phyloP scores from a whole-genome alignment of 2,329 filamentous ascomycete genomes.

The Cyanodermella asteris region DNA sequence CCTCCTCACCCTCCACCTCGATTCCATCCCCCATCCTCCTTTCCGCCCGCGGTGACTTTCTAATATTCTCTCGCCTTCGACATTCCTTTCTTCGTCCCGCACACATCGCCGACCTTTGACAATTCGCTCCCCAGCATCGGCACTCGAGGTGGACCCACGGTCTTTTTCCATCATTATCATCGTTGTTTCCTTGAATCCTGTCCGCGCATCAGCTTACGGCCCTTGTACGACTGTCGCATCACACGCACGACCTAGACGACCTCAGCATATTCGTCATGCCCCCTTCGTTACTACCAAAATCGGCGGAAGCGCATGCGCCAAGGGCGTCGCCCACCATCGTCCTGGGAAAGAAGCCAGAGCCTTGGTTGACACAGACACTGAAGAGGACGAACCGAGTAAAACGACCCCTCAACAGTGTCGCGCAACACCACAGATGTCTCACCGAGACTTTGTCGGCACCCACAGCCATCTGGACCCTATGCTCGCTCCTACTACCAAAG shows the following conservation, averaged over 20 bases:
- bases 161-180: constrained; percentile 21
- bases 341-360: constrained; percentile 73
- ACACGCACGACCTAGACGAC: constrained; percentile 4
- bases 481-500: constrained; percentile 82
- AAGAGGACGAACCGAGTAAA: constrained; percentile 95
- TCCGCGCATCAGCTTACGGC: constrained; percentile 15
- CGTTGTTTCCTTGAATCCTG: constrained; percentile 17
- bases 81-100: no score
- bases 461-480: constrained; percentile 85
- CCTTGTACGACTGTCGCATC: constrained; percentile 7
- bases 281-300: constrained; percentile 79
- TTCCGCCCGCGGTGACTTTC: no score
- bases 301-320: constrained; percentile 87
- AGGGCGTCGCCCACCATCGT: constrained; percentile 89
- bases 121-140: neutral
- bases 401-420: constrained; percentile 87
- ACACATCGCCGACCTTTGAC: no score
- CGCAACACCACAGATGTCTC: constrained; percentile 85
- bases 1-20: no score
- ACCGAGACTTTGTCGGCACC: constrained; percentile 79
- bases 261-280: constrained; percentile 37
- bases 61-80: no score
- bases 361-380: constrained; percentile 88
- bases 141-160: no score
- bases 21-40: no score